Evolutionary conservation across 805 yeast species (phyloP).

Genomic region (Wickerhamomyces bovis): DNA sequence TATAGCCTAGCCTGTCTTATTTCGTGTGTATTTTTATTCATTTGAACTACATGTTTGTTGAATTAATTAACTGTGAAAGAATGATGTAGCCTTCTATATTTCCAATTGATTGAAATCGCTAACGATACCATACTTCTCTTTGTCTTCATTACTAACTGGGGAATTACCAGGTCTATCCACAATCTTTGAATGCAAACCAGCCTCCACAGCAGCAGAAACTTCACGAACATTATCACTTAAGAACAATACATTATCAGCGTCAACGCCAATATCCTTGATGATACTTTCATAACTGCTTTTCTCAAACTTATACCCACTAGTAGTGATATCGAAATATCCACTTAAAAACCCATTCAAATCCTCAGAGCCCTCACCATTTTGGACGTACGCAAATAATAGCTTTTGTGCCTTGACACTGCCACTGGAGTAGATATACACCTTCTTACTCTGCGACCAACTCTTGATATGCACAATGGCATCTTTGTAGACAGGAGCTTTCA

Average conservation of each 20-base stretch:
- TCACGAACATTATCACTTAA: constrained; percentile 78
- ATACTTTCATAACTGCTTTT: constrained; percentile 54
- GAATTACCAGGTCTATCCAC: constrained; percentile 77
- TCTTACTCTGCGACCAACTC: constrained; percentile 29
- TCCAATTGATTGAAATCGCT: constrained; percentile 25
- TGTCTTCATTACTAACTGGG: constrained; percentile 35
- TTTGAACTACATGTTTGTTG: not conserved
- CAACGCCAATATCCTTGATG: constrained; percentile 31
- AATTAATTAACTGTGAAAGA: not conserved
- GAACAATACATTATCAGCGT: constrained; percentile 42
- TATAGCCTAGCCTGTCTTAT: not conserved
- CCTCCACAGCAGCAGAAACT: constrained; percentile 63
- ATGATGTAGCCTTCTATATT: constrained; percentile 2
- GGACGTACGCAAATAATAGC: constrained; percentile 63
- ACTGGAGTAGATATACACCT: constrained; percentile 75
- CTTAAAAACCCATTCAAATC: constrained; percentile 49
- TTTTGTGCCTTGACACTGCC: constrained; percentile 88
- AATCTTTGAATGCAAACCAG: constrained; percentile 53
- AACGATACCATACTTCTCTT: constrained; percentile 21
- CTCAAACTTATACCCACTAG: constrained; percentile 69
- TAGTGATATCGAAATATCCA: constrained; percentile 82
- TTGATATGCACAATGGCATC: constrained; percentile 64
- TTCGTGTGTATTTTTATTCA: not conserved
- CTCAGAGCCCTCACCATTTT: constrained; percentile 26
- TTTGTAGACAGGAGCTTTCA: constrained; percentile 67